Percentiles rank a stretch among this genome's conserved stretches.
Evolutionary conservation across 805 yeast genomes (phyloP).

Genomic region (Brettanomyces naardenensis): DNA sequence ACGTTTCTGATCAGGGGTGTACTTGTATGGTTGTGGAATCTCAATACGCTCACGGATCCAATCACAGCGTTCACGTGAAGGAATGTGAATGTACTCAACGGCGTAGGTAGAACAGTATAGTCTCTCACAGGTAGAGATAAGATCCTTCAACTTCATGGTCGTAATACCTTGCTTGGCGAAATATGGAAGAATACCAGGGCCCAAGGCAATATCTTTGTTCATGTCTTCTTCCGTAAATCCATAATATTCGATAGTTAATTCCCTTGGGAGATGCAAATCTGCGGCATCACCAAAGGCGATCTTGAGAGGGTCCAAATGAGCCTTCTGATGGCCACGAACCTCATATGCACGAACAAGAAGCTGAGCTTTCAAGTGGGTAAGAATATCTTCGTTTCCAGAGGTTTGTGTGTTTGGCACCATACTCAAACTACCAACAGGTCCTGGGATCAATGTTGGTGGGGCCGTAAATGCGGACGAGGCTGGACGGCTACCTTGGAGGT

Average conservation of each 20-base stretch:
- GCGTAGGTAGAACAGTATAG: constrained; percentile 87
- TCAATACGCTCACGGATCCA: constrained; percentile 98
- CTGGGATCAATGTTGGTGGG: constrained; percentile 85
- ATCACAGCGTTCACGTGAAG: constrained; percentile 91
- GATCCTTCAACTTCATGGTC: constrained; percentile 67
- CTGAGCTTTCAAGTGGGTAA: constrained; percentile 90
- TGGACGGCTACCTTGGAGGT: constrained; percentile 63
- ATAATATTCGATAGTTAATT: constrained; percentile 85
- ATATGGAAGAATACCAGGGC: constrained; percentile 96
- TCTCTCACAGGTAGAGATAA: constrained; percentile 69
- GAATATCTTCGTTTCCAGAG: constrained; percentile 57
- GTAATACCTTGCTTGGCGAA: constrained; percentile 58
- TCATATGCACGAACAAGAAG: constrained; percentile 96
- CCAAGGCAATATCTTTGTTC: constrained; percentile 76
- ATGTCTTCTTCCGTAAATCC: constrained; percentile 85
- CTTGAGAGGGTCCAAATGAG: constrained; percentile 91
- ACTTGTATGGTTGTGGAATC: constrained; percentile 81
- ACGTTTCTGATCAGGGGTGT: constrained; percentile 82
- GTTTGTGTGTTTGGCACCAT: constrained; percentile 43
- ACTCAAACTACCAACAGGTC: constrained; percentile 70
- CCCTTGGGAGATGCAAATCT: constrained; percentile 56
- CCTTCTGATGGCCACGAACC: constrained; percentile 96
- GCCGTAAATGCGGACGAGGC: constrained; percentile 75
- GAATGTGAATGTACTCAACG: constrained; percentile 93
- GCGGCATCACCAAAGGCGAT: constrained; percentile 72